Conservation (phyloP, 768 basidiomycete species). For the Naganishia onofrii region DNA sequence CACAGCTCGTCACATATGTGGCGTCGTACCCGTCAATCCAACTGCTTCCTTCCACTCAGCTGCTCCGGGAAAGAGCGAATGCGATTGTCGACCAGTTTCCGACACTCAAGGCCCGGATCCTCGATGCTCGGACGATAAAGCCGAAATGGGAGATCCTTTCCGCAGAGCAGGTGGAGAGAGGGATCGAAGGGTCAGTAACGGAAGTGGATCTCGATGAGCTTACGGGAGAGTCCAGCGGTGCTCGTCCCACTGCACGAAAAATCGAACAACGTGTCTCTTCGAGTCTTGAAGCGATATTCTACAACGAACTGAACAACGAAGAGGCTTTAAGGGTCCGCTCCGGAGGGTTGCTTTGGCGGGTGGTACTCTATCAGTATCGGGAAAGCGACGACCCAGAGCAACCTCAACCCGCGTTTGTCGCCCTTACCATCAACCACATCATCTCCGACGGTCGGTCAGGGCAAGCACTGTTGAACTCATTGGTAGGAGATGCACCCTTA, state of each 20-base stretch:
- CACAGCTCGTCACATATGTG: constrained; percentile 2
- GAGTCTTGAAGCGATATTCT: not conserved
- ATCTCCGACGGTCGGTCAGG: constrained; percentile 5
- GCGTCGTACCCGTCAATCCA: not conserved
- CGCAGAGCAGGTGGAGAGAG: not conserved
- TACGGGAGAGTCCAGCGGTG: not conserved
- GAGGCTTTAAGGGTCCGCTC: not conserved
- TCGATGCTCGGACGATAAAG: not conserved
- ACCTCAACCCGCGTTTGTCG: constrained; percentile 3
- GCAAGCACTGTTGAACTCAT: not conserved
- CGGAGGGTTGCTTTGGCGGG: not conserved
- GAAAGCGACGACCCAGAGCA: not conserved
- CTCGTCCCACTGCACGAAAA: no score
- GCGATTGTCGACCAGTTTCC: not conserved
- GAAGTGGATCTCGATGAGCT: not conserved
- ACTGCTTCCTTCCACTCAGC: not conserved
- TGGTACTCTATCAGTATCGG: not conserved
- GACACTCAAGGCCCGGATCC: not conserved
- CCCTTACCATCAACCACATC: not conserved
- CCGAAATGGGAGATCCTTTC: not conserved
- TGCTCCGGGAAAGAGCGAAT: not conserved
- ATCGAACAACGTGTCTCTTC: not conserved
- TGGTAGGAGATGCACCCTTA: not conserved
- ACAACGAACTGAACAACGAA: not conserved
- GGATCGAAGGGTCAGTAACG: not conserved